These are phyloP conservation scores for Phialophora expanda DNA, from an alignment of 2,329 filamentous ascomycete genomes.

Conservation along the genomic window DNA sequence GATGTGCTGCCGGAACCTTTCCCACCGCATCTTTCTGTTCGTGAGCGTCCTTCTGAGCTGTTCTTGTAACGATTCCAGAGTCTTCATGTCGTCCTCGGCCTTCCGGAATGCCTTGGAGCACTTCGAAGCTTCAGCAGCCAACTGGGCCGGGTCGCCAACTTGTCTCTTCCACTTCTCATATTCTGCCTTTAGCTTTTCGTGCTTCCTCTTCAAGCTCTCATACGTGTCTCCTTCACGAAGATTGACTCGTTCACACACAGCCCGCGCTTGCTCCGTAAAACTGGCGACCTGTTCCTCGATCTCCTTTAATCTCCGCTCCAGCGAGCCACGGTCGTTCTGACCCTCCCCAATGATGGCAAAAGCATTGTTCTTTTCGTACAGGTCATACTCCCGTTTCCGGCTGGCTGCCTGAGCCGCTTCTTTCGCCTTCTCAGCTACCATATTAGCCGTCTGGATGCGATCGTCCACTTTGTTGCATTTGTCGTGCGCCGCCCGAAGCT, in stretches of 20 bases:
- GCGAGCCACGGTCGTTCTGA: constrained; percentile 52
- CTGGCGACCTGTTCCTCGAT: constrained; percentile 54
- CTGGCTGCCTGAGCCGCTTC: constrained; percentile 30
- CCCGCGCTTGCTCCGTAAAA: constrained; percentile 61
- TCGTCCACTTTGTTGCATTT: constrained; percentile 45
- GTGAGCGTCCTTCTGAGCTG: constrained; percentile 65
- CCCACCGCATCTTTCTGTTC: constrained; percentile 76
- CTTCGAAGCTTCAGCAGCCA: constrained; percentile 56
- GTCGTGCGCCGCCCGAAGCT: constrained; percentile 47
- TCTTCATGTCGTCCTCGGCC: constrained; percentile 48
- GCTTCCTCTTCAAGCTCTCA: constrained; percentile 55
- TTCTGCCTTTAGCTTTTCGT: constrained; percentile 61
- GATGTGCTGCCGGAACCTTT: constrained; percentile 80
- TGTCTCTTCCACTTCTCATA: constrained; percentile 62
- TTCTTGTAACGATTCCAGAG: constrained; percentile 50
- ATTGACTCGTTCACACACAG: constrained; percentile 63
- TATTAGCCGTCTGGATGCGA: constrained; percentile 39
- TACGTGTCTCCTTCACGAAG: constrained; percentile 70
- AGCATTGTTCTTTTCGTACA: constrained; percentile 68
- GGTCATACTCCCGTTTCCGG: constrained; percentile 48
- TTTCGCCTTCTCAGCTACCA: constrained; percentile 15
- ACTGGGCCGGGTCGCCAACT: constrained; percentile 69
- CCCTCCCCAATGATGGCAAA: constrained; percentile 59
- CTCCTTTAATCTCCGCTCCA: constrained; percentile 51
- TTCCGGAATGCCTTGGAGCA: constrained; percentile 46